phyloP scores from a whole-genome alignment of 148 eudicot genomes.

The Nepenthes gracilis region DNA sequence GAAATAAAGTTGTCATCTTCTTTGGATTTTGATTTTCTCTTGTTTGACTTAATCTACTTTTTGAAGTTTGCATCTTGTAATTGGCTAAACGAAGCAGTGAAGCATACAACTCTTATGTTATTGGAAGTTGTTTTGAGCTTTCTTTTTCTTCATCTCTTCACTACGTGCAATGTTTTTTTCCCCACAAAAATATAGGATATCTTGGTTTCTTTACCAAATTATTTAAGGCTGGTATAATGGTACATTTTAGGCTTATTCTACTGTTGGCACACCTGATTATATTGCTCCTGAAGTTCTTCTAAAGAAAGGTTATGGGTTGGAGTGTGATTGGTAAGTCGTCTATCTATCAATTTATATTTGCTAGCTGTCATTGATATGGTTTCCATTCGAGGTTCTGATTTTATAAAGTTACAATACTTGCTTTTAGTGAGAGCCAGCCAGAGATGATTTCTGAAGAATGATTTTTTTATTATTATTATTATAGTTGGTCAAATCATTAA shows the following conservation, averaged over 20 bases:
- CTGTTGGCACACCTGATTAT: conserved; percentile 97
- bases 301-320: conserved; percentile 91
- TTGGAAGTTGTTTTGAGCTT: neutral
- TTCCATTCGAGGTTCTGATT: no score
- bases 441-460: no score
- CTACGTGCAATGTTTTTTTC: conserved; percentile 1
- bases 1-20: neutral
- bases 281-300: conserved; percentile 93
- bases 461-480: no score
- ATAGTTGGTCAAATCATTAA: no score
- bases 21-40: neutral
- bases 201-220: neutral
- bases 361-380: no score
- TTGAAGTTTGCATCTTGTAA: no score
- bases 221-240: conserved; percentile 7
- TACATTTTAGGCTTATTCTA: conserved; percentile 79
- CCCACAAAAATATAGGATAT: neutral
- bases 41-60: no score
- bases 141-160: conserved; percentile 1
- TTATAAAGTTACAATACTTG: no score
- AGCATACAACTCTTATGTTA: neutral
- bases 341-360: neutral
- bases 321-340: conserved; percentile 87
- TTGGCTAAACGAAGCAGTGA: neutral
- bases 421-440: no score